Evolutionary conservation across 1,139 yeast species (phyloP), one percentile per base, ranked within the genome.

Genomic region (Kazachstania sp.): DNA sequence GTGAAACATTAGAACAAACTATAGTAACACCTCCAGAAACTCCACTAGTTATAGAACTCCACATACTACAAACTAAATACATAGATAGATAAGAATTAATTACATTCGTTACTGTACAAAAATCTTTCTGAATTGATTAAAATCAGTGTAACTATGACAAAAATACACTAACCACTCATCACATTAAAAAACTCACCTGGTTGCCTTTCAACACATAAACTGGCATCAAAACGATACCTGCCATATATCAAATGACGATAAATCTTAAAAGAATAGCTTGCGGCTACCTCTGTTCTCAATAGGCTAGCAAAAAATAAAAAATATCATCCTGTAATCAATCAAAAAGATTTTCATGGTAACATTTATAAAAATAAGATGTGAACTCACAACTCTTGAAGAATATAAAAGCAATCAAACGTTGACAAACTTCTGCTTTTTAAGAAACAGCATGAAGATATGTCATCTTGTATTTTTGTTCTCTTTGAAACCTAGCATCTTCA

Each of bases 141-240:
- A 47, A 48, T 65, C 68, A 65, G 68, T 61, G 68, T 65, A 65
- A 65, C 68, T 65, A 65, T 65, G 68, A 65, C 68, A 58, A 51
- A 55, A 48, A 51, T 52, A 47, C 46, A 51, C 62, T 60, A 63
- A 53, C 61, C 67, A 60, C 65, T 65, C 68, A 65, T 65, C 48
- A 61, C 68, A 64, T 61, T 61, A 62, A 62, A 60, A 60, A 58
- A 53, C 42, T 19, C 36, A 38, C 42, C 41, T 40, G 39, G 20
- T 12, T 45, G 47, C 37, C 34, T 30, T 20, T 39, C 23, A 15
- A n/a, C 7, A 26, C 18, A 16, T 29, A 31, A 39, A 37, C 18
- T 32, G 23, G 39, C 28, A 53, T 47, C 55, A 52, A 39, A 53
- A 52, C 58, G 57, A 49, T 49, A 38, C 12, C 20, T 36, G 13